A percentile compares a stretch with the other conserved stretches of the same genome.
These are phyloP conservation scores for Aspergillus flavus DNA, from an alignment of 2,329 filamentous ascomycete species.

Conservation along the genomic window DNA sequence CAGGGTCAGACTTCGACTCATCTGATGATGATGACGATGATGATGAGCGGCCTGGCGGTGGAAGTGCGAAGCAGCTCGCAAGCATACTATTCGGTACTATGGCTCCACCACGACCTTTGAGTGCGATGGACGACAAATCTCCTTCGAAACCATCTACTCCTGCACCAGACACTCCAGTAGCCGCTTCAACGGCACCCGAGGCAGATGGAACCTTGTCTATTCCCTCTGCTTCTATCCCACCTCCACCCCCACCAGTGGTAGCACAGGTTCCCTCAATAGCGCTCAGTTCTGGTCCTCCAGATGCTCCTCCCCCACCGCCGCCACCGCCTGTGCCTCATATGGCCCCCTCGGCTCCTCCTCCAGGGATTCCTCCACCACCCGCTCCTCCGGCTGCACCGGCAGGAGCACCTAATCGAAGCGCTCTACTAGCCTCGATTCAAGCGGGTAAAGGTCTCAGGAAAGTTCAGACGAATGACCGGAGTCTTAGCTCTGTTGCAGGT, in stretches of 20 bases:
- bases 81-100: constrained; percentile 97
- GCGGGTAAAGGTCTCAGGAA: constrained; percentile 79
- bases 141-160: constrained; percentile 51
- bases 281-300: constrained; percentile 16
- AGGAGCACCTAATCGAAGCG: constrained; percentile 49
- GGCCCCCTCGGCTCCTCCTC: constrained; percentile 40
- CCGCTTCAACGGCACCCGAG: constrained; percentile 38
- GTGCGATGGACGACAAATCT: constrained; percentile 73
- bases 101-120: constrained; percentile 87
- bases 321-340: constrained; percentile 40
- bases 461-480: constrained; percentile 86
- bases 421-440: constrained; percentile 81
- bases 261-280: constrained; percentile 30
- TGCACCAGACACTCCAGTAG: constrained; percentile 42
- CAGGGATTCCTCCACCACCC: constrained; percentile 34
- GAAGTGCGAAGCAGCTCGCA: constrained; percentile 86
- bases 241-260: constrained; percentile 42
- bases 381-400: constrained; percentile 41
- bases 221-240: constrained; percentile 32
- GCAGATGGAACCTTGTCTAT: constrained; percentile 26
- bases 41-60: constrained; percentile 76
- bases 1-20: constrained; percentile 75
- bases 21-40: constrained; percentile 76
- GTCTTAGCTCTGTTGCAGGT: constrained; percentile 71
- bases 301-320: constrained; percentile 52